Percentiles rank a stretch among this genome's conserved stretches.
These are phyloP conservation scores for Pittosporum tobira DNA, from an alignment of 129 eudicot genomes.

Conservation along the genomic window DNA sequence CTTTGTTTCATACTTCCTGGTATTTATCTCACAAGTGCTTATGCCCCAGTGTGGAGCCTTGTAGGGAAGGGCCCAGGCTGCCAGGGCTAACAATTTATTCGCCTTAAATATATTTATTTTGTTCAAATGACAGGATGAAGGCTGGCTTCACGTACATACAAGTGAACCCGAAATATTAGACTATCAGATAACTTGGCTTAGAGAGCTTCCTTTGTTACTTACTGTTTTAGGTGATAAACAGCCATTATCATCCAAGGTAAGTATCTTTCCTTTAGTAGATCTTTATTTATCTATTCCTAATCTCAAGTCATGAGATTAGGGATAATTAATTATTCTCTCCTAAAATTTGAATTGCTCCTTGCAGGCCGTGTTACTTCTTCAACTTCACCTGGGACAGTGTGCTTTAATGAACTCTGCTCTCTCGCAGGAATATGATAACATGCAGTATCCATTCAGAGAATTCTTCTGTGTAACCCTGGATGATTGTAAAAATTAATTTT, in stretches of 20 bases:
- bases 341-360: constrained; percentile 7
- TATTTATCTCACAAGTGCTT: not conserved
- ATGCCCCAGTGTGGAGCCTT: not conserved
- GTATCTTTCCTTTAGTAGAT: not conserved
- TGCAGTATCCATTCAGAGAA: constrained; percentile 37
- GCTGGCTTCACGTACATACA: constrained; percentile 21
- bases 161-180: constrained; percentile 41
- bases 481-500: constrained; percentile 19
- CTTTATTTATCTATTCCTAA: not conserved
- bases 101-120: not conserved
- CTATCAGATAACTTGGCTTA: constrained; percentile 51
- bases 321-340: not conserved
- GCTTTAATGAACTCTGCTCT: constrained; percentile 34
- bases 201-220: constrained; percentile 61
- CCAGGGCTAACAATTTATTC: not conserved
- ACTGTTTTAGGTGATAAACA: constrained; percentile 46
- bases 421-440: constrained; percentile 48
- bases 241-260: constrained; percentile 48
- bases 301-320: not conserved
- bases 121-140: constrained; percentile 32
- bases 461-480: constrained; percentile 41
- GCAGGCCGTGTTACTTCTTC: constrained; percentile 72
- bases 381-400: constrained; percentile 54
- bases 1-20: not conserved
- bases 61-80: not conserved